A percentile compares a stretch with the other conserved stretches of the same genome.
phyloP scores from a whole-genome alignment of 257 asterid species.

The Solanum habrochaites region DNA sequence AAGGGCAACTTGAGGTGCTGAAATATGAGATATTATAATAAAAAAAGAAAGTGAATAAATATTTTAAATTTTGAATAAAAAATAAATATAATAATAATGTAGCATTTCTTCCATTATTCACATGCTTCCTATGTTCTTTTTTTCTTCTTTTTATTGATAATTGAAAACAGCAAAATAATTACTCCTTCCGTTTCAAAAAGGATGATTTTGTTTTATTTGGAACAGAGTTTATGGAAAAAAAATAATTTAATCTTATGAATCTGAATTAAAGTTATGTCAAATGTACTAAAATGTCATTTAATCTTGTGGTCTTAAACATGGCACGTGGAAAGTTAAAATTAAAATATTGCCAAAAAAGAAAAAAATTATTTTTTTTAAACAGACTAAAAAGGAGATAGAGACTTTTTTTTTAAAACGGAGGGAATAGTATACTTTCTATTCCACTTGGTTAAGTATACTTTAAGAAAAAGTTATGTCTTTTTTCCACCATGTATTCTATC shows the following conservation, averaged over 20 bases:
- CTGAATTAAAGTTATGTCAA: no score
- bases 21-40: neutral
- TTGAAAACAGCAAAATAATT: neutral
- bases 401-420: rapidly evolving
- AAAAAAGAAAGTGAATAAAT: neutral
- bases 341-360: no score
- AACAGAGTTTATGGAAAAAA: no score
- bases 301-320: no score
- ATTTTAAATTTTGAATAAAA: neutral
- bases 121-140: neutral
- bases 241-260: no score
- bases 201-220: rapidly evolving
- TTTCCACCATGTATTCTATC: neutral
- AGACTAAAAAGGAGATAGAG: no score
- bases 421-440: neutral
- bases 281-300: no score
- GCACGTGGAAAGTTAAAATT: no score
- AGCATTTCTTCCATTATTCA: neutral
- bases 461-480: neutral
- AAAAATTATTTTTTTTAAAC: no score
- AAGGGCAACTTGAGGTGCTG: slow-evolving; percentile 41
- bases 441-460: neutral
- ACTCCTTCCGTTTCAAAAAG: no score
- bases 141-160: neutral
- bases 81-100: neutral